A percentile compares a stretch with the other conserved stretches of the same genome.
Conservation (phyloP, 495 filamentous ascomycete species). For the Aspergillus ellipticus region DNA sequence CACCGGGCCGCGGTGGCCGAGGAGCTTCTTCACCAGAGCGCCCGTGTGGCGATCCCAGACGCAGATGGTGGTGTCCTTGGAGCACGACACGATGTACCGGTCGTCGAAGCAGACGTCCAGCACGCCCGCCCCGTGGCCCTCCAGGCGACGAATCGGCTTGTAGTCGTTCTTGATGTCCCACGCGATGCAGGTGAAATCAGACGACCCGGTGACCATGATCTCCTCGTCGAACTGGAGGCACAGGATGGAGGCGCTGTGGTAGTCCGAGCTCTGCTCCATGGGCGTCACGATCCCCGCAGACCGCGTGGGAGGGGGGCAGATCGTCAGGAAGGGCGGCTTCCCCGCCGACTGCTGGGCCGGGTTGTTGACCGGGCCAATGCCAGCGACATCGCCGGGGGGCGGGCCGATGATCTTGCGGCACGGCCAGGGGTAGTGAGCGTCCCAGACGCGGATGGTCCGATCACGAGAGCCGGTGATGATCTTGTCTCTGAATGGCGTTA, state of each 20-base stretch:
- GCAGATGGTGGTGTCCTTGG: conserved; percentile 87
- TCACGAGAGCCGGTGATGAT: conserved; percentile 96
- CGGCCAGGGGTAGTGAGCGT: conserved; percentile 73
- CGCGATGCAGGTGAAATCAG: conserved; percentile 86
- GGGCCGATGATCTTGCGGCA: conserved; percentile 78
- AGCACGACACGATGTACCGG: conserved; percentile 90
- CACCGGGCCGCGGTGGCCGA: conserved; percentile 84
- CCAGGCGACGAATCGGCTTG: conserved; percentile 70
- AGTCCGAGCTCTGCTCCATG: conserved; percentile 30
- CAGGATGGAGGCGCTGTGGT: conserved; percentile 86
- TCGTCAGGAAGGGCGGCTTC: conserved; percentile 44
- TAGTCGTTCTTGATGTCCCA: conserved; percentile 79
- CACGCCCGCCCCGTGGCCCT: conserved; percentile 77
- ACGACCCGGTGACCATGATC: conserved; percentile 92
- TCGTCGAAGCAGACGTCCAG: conserved; percentile 90
- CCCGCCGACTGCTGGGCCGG: conserved; percentile 34
- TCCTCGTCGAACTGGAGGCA: conserved; percentile 91
- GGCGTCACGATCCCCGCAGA: conserved; percentile 26
- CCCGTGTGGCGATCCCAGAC: conserved; percentile 87
- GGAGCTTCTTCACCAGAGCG: conserved; percentile 65
- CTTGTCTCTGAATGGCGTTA: conserved; percentile 58
- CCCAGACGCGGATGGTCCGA: conserved; percentile 92
- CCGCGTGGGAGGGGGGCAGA: conserved; percentile 39
- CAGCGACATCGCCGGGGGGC: conserved; percentile 22
- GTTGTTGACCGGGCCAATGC: conserved; percentile 35